These are phyloP conservation scores for Coemansia sp. DNA, from an alignment of 192 early-diverging fungal species.

Conservation along the genomic window DNA sequence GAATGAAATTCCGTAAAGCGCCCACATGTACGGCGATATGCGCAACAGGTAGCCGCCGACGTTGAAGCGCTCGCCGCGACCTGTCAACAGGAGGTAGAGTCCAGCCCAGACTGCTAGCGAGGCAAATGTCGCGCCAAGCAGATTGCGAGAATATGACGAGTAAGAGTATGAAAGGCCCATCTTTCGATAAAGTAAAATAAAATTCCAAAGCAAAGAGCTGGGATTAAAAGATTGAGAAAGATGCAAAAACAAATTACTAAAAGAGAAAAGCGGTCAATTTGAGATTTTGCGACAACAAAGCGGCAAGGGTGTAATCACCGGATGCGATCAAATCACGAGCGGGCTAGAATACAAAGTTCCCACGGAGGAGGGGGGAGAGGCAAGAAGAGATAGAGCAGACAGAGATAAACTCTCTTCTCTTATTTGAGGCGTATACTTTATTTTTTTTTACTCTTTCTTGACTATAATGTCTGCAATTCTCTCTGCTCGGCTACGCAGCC, in stretches of 20 bases:
- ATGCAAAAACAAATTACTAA: background rate
- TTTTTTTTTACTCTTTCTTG: background rate
- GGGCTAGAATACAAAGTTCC: background rate
- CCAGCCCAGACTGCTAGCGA: slow-evolving; percentile 41
- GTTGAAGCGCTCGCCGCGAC: slow-evolving; percentile 84
- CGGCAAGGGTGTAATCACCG: background rate
- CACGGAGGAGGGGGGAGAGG: background rate
- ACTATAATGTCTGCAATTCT: background rate
- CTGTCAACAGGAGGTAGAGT: slow-evolving; percentile 84
- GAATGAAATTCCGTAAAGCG: slow-evolving; percentile 75
- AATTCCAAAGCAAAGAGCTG: no score
- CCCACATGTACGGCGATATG: slow-evolving; percentile 88
- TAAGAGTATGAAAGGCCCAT: background rate
- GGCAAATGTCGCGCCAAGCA: slow-evolving; percentile 2
- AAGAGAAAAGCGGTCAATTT: background rate
- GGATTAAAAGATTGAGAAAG: no score
- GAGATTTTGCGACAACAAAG: background rate
- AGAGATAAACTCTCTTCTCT: background rate
- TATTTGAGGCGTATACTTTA: no score
- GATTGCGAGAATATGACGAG: slow-evolving; percentile 22
- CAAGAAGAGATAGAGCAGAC: no score
- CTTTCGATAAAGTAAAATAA: background rate
- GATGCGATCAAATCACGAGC: background rate
- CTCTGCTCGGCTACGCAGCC: background rate
- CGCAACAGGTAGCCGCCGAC: slow-evolving; percentile 75